phyloP scores from a whole-genome alignment of 1,284 basidiomycete species.

The Exsudoporus floridanus region DNA sequence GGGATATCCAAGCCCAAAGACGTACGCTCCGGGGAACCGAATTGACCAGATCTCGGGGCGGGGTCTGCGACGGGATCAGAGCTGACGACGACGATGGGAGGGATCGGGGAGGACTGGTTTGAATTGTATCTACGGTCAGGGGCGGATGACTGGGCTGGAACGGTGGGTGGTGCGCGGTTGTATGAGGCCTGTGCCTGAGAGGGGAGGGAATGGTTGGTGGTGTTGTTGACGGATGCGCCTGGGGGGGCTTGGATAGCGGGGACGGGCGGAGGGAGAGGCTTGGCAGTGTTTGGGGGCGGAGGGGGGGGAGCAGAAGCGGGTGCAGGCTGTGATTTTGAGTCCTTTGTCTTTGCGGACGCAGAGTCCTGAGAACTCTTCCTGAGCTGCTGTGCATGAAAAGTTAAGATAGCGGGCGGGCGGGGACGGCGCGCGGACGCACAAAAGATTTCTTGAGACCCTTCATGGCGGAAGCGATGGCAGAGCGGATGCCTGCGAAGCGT shows the following conservation, averaged over 20 bases:
- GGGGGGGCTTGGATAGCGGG: slow-evolving; percentile 39
- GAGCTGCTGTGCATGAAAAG: slow-evolving; percentile 55
- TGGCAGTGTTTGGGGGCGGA: slow-evolving; percentile 63
- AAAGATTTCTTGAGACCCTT: slow-evolving; percentile 89
- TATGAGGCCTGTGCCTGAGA: slow-evolving; percentile 39
- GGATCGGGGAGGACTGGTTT: slow-evolving; percentile 56
- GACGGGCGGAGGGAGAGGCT: slow-evolving; percentile 54
- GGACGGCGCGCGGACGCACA: slow-evolving; percentile 44
- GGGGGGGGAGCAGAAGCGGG: slow-evolving; percentile 54
- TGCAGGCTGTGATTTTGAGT: slow-evolving; percentile 49
- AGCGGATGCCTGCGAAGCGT: slow-evolving; percentile 15
- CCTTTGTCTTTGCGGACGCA: slow-evolving; percentile 65
- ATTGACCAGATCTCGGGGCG: slow-evolving; percentile 40
- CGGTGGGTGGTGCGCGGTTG: slow-evolving; percentile 44
- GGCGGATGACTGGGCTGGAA: slow-evolving; percentile 36
- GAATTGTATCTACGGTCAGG: slow-evolving; percentile 55
- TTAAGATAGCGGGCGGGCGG: slow-evolving; percentile 14
- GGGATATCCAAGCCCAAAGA: slow-evolving; percentile 48
- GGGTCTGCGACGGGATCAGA: slow-evolving; percentile 70
- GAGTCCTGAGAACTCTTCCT: slow-evolving; percentile 68
- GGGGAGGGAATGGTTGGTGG: slow-evolving; percentile 42
- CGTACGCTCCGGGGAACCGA: slow-evolving; percentile 51
- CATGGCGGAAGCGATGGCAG: slow-evolving; percentile 48
- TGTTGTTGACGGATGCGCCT: slow-evolving; percentile 43
- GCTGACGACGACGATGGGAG: slow-evolving; percentile 89